Base-by-base conservation (phyloP, 78 protist species). In the Dictyostelium intermedium region DNA sequence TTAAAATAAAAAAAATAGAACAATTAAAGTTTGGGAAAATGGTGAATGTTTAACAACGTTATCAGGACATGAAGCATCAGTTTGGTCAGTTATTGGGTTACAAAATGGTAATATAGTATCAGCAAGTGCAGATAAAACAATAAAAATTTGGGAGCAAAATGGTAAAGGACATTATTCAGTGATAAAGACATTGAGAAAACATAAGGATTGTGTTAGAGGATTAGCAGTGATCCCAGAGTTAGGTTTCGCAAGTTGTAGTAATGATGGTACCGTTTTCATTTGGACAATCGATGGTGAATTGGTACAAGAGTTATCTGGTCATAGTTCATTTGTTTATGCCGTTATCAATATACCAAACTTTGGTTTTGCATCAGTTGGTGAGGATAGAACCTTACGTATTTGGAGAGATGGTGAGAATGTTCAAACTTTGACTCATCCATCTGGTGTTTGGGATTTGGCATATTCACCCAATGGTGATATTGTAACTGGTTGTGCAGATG, bases 171-270 rank as follows among this genome's bases (percentile, higher is more conserved):
- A 80, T 30, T 89, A 50, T 25, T 45, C 53, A 23, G 78, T 80
- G 37, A n/a, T 16, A 11, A 69, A 63, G 1, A 91, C 91, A 20
- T 41, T 89, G 34, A 72, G 41, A 1, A 93, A 92, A 27, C 98
- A 97, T 93, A 69, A 91, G 7, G 98, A 96, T 92, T 84, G 93
- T 56, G 98, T 97, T 35, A 95, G 97, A 43, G 97, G 92, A 1
- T 78, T 97, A n/a, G 92, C 97, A 13, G 73, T 92, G 1, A 56
- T 97, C 20, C 93, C 96, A 4, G 96, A 85, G 11, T 20, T 91
- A 3, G 96, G 97, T 9, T 94, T 97, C 20, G 66, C 78, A n/a
- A 91, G 95, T 13, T 93, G 96, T 63, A 9, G 60, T 35, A 95
- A 95, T 61, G 96, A 92, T 63, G 77, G 93, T 47, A 27, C 74